A percentile compares a stretch with the other conserved stretches of the same genome.
phyloP scores from a whole-genome alignment of 495 filamentous ascomycete species.

The Aspergillus steynii region DNA sequence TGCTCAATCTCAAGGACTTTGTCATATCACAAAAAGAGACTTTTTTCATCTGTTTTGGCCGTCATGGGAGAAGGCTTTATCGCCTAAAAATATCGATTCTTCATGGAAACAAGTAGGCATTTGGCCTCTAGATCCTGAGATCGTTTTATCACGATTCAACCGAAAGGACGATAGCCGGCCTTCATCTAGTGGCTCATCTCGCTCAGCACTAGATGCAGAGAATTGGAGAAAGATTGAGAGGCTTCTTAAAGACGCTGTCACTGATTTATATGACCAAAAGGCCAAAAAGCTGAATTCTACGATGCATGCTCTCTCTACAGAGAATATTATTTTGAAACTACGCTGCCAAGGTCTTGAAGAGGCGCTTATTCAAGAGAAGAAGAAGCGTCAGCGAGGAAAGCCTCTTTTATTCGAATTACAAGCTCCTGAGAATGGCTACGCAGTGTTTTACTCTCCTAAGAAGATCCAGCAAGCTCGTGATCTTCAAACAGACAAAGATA shows the following conservation, averaged over 20 bases:
- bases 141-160: constrained; percentile 6
- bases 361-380: constrained; percentile 9
- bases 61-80: constrained; percentile 1
- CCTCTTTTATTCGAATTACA: constrained; percentile 1
- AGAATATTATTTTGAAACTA: constrained; percentile 4
- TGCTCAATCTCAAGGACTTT: background rate
- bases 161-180: background rate
- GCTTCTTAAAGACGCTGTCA: constrained; percentile 3
- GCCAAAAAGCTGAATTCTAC: constrained; percentile 1
- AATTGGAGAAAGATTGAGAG: constrained; percentile 9
- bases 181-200: constrained; percentile 1
- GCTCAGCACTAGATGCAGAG: constrained; percentile 4
- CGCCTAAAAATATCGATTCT: constrained; percentile 3
- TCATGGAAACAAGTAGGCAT: constrained; percentile 3
- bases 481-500: background rate
- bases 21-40: constrained; percentile 5
- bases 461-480: constrained; percentile 9
- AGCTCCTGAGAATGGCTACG: constrained; percentile 5
- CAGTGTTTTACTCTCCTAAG: no score
- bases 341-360: constrained; percentile 1
- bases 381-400: constrained; percentile 5
- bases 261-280: constrained; percentile 4
- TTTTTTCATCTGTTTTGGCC: no score
- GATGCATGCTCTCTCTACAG: constrained; percentile 4
- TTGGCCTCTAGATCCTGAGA: background rate